Base-by-base conservation (phyloP, 2,329 filamentous ascomycete species). In the Fusarium domesticum region DNA sequence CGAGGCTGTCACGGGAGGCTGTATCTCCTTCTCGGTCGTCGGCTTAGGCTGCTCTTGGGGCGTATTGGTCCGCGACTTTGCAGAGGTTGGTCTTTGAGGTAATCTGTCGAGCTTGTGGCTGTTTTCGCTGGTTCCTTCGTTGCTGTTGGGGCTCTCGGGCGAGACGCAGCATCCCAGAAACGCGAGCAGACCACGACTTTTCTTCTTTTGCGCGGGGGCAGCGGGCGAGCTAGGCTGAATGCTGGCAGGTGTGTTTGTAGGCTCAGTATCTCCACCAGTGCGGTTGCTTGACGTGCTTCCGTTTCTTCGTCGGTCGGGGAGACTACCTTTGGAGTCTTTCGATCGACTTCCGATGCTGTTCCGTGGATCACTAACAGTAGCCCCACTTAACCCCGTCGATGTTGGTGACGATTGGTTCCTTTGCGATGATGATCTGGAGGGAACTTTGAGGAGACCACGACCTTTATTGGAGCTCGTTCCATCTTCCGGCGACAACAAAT, bases 151-250 rank as follows among this genome's bases (percentile, higher is more conserved):
- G 51, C 78, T 74, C 50, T 84, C 82, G 38, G 83, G 80, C 32
- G 81, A 75, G 43, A 73, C 75, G 64, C 85, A 88, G 69, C 85
- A 89, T 48, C 77, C 81, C 46, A 89, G 72, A 42, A 88, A 75
- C 18, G 78, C 71, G 28, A 82, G 64, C 35, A 83, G 64, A n/a
- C 77, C 75, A 46, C 69, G 73, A 61, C 73, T 75, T 63, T 77
- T 78, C 66, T 80, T 80, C 60, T 74, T 76, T 45, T 73, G 68
- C 28, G 70, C 65, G 41, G 71, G 72, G 39, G 70, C 69, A 7
- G 65, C 70, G 20, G 77, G 75, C 25, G 77, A 78, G 59, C 69
- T 76, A 32, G 75, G 75, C 58, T 76, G 74, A 15, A 76, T 75
- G 47, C 72, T 70, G 50, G 66, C 71, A 25, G 72, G 65, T 5